Conservation (phyloP, 108 stramenopile species). For the Fistulifera solaris region DNA sequence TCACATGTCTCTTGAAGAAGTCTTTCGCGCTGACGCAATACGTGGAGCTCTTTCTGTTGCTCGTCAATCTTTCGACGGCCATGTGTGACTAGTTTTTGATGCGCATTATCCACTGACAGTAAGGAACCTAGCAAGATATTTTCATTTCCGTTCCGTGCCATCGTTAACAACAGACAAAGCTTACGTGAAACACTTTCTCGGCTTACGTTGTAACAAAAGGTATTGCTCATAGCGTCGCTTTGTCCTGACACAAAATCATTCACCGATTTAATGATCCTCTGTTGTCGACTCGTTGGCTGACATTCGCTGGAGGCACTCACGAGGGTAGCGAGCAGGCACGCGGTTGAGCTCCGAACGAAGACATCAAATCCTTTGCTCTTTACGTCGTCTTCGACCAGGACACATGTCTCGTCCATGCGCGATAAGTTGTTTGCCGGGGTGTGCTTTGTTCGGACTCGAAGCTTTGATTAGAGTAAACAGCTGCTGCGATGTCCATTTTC, state of each 20-base stretch:
- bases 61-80: too few species aligned
- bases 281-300: not conserved
- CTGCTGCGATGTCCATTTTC: not conserved
- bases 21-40: not conserved
- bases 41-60: not conserved
- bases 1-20: not conserved
- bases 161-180: not conserved
- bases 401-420: not conserved
- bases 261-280: not conserved
- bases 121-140: too few species aligned
- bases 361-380: not conserved
- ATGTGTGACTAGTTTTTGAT: too few species aligned
- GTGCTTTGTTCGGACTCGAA: slow-evolving; percentile 4
- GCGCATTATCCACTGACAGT: too few species aligned
- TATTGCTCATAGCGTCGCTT: not conserved
- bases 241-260: not conserved
- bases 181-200: not conserved
- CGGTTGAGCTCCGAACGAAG: not conserved
- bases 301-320: not conserved
- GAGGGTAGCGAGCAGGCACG: not conserved
- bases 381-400: not conserved
- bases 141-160: slow-evolving; percentile 2
- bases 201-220: not conserved
- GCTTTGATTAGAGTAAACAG: not conserved
- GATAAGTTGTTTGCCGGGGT: slow-evolving; percentile 1